These are phyloP conservation scores for Phytopythium aichiense DNA, from an alignment of 352 stramenopile species.

Conservation along the genomic window DNA sequence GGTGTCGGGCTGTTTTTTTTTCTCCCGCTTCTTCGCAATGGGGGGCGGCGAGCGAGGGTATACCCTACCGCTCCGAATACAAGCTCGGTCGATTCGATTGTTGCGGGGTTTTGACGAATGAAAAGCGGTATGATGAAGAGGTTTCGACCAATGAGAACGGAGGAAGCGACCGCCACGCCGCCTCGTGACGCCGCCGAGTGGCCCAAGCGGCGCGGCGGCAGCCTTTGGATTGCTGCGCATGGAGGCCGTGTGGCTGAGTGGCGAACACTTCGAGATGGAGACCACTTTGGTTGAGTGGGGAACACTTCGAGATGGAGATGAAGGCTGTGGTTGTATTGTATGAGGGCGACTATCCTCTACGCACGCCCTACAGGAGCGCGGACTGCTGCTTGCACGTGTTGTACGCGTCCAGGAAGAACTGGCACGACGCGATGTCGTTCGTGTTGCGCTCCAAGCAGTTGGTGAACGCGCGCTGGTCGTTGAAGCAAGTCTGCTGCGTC, in stretches of 20 bases:
- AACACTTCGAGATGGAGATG: too few relatives aligned
- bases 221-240: too few relatives aligned
- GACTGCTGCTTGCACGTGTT: slow-evolving; percentile 83
- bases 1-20: neutral
- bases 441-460: slow-evolving; percentile 73
- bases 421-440: slow-evolving; percentile 77
- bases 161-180: neutral
- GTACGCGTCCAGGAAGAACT: slow-evolving; percentile 82
- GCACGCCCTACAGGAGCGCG: slow-evolving; percentile 35
- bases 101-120: neutral
- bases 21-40: neutral
- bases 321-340: too few relatives aligned
- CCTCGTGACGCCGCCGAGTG: neutral
- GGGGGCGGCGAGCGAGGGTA: too few relatives aligned
- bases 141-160: neutral
- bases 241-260: too few relatives aligned
- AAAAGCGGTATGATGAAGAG: neutral
- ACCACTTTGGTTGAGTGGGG: too few relatives aligned
- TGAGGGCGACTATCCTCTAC: too few relatives aligned
- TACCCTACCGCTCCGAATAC: neutral
- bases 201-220: neutral
- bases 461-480: slow-evolving; percentile 74
- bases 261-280: too few relatives aligned
- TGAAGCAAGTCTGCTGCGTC: slow-evolving; percentile 34
- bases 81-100: neutral